Evolutionary conservation across 768 basidiomycete genomes (phyloP), one percentile per base, ranked within the genome.

Genomic region (Hydnomerulius pinastri): DNA sequence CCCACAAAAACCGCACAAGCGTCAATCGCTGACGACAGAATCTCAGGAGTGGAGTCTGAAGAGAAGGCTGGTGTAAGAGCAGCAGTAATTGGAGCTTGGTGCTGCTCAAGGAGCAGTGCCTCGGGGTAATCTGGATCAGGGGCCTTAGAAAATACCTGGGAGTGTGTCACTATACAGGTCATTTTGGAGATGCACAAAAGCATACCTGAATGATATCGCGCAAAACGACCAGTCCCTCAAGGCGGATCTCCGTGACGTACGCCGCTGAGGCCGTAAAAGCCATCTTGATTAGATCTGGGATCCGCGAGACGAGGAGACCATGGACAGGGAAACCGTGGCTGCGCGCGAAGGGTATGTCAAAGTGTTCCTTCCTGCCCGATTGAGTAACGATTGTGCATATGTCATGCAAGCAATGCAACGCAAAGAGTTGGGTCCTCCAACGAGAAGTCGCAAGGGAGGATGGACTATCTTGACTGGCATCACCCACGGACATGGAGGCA

Each of bases 181-280:
- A 13, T 13, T n/a, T 6, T 23, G 21, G 35, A 10, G 11, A 15
- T 20, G 38, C 17, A 4, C 6, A 12, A 40, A n/a, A 12, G 51
- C 71, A 40, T 60, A 91, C 96, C 77, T 94, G 82, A 53, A 99
- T 94, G 25, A 98, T 91, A 67, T 98, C 95, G 25, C 85, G 79
- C 23, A 99, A 72, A 4, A 99, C 91, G 7, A 91, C 77, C 23
- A 98, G 71, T 2, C 97, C 97, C 65, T 93, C 90, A 23, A 98
- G 71, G 28, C 96, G 81, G 54, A 98, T 98, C 65, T 98, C 93
- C 8, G 91, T 94, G 27, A 98, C 94, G 64, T 97, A 91, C 4
- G 97, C 94, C 0, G 96, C 92, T 13, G 93, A 94, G 1, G 97
- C 95, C 11, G 92, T 96, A 66, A 99, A 98, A 0, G 97, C 96